Evolutionary conservation across 768 basidiomycete species (phyloP), one percentile per base, ranked within the genome.

Genomic region (Gloeopeniophorella convolvens): DNA sequence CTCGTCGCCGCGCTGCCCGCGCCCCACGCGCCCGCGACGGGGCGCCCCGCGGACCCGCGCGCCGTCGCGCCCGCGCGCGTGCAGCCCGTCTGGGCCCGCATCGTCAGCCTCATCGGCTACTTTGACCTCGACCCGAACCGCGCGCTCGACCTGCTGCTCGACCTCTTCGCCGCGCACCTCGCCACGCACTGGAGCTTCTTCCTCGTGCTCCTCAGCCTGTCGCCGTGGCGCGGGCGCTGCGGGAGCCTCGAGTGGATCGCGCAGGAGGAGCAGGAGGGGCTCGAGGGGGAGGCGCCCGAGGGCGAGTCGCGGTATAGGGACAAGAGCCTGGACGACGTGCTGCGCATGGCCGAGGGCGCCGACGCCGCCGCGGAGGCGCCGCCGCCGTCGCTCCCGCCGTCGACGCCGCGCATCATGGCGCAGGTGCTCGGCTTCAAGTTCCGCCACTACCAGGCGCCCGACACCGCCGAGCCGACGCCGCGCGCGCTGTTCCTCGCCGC

Each of bases 381-480:
- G 10, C 30, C 48, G 37, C 56, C 46, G 20, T 32, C 39, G 13
- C 50, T 59, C 21, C 45, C 45, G 39, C 54, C 59, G 33, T 60
- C 46, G 59, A 71, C 78, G 43, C 72, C 82, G 21, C 75, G 79
- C 43, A 84, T 89, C 18, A 69, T 89, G 48, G 84, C 90, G 12
- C 93, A 99, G 68, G 88, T 98, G 6, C 71, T 99, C 18, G 96
- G 96, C n/a, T 98, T 98, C 77, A 99, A 99, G 67, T 95, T 96
- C 60, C 76, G 78, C 8, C 83, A 85, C 64, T 94, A 95, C 66
- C 85, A 94, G 70, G 94, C 72, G 15, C 63, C 74, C 23, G 85
- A 85, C 8, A 74, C 75, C 2, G 64, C 69, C 23, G 87, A 93
- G 57, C 52, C 67, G 5, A 74, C 79, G 0, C 86, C 90, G 0